Evolutionary conservation across 2,329 filamentous ascomycete species (phyloP).

Genomic region (Triangularia setosa): DNA sequence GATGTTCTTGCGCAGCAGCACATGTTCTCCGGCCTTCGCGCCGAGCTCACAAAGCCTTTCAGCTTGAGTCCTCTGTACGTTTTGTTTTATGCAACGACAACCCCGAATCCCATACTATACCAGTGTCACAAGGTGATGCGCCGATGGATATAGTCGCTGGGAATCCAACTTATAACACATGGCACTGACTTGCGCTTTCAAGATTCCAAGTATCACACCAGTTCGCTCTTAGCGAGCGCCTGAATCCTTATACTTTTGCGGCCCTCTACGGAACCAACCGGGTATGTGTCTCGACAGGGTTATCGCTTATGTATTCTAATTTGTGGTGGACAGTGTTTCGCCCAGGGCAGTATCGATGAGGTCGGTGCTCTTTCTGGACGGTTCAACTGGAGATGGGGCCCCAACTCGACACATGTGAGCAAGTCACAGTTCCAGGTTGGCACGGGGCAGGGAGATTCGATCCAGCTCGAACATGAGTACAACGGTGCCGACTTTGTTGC

Average conservation of each 20-base stretch:
- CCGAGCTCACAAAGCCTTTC: conserved; percentile 95
- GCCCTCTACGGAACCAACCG: conserved; percentile 90
- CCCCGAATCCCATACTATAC: not conserved
- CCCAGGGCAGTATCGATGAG: conserved; percentile 93
- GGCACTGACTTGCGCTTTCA: conserved; percentile 12
- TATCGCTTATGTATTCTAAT: not conserved
- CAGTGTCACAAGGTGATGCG: not conserved
- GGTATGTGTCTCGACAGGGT: conserved; percentile 45
- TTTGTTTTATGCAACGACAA: not conserved
- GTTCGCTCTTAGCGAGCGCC: conserved; percentile 87
- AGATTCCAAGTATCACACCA: conserved; percentile 93
- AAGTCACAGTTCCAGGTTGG: conserved; percentile 82
- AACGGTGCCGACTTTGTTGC: conserved; percentile 89
- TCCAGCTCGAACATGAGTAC: conserved; percentile 95
- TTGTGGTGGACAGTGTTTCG: conserved; percentile 64
- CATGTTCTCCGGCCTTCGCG: conserved; percentile 93
- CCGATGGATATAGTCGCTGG: not conserved
- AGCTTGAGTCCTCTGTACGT: conserved; percentile 72
- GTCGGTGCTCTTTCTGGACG: conserved; percentile 82
- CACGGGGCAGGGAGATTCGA: conserved; percentile 70
- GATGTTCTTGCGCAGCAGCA: conserved; percentile 95
- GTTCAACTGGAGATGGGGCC: conserved; percentile 87
- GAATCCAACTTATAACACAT: not conserved
- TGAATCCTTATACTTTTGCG: conserved; percentile 93
- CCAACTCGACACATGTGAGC: conserved; percentile 56